Evolutionary conservation across 495 filamentous ascomycete species (phyloP), one percentile per base, ranked within the genome.

Genomic region (Trichoderma virens): DNA sequence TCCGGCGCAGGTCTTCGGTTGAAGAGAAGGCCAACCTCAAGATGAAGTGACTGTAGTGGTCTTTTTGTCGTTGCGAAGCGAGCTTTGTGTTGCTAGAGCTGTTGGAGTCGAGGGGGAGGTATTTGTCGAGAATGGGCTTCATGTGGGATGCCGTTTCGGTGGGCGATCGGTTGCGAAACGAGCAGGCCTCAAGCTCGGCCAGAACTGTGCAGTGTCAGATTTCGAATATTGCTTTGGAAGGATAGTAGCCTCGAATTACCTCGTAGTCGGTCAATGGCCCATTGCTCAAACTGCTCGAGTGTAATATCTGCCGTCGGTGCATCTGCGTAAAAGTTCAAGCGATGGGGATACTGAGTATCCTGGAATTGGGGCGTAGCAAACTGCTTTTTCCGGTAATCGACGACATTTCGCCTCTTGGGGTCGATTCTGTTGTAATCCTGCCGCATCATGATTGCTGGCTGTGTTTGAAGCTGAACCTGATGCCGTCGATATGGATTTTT

Each of bases 11-110:
- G 71, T 97, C 95, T 70, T 97, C 93, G 0, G 92, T 96, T 8
- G 86, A 84, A 3, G 92, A 86, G 69, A 99, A 99, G 7, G 95
- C 95, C 35, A 99, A 82, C 0, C 95, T 89, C 23, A 99, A 85
- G 68, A 97, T 98, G 73, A 96, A 99, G 75, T 99, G 95, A 60
- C 88, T 91, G 75, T 99, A 99, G 75, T 99, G 95, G 69, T 99
- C 95, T 75, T 93, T 95, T 75, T 92, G 90, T 23, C 95, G 86
- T 77, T 99, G 89, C 62, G 84, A 79, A 62, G 80, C 80, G 65
- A 91, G 75, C 41, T 80, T 68, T 2, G 70, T 62, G 6, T 83
- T 82, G 30, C 82, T 79, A 0, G 89, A 86, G 14, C 86, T 84
- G 70, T 92, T 96, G 9, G 90, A 80, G 65, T 85, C 85, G 41